Conservation (phyloP, 352 stramenopile genomes). For the Phytopythium mirpurense region DNA sequence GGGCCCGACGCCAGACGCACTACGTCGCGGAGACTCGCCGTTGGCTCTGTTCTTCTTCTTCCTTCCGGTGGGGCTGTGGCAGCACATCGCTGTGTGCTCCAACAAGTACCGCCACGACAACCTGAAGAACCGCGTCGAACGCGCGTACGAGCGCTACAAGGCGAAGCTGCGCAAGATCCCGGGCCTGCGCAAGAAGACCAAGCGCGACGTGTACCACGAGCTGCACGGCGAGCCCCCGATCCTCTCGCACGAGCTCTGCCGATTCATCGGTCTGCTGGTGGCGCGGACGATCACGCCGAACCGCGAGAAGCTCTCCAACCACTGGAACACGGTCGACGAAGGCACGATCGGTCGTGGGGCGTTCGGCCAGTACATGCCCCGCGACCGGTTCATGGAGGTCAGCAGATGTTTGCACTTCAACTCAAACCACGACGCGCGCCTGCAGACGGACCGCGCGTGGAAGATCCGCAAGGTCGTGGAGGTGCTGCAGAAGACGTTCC, state of each 20-base stretch:
- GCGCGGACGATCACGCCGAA: constrained; percentile 10
- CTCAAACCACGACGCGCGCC: constrained; percentile 6
- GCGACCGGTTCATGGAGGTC: constrained; percentile 12
- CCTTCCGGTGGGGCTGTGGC: neutral
- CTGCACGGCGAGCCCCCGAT: neutral
- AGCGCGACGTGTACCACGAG: neutral
- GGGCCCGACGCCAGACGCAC: too few relatives aligned
- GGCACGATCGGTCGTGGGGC: constrained; percentile 8
- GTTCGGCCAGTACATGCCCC: constrained; percentile 8
- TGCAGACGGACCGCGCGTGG: constrained; percentile 8
- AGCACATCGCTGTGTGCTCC: neutral
- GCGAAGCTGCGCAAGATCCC: neutral
- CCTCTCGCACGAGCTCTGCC: constrained; percentile 7
- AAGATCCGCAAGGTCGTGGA: constrained; percentile 17
- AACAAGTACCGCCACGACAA: neutral
- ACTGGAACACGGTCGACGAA: constrained; percentile 10
- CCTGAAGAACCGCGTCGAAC: neutral
- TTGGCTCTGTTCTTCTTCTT: neutral
- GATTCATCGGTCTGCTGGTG: constrained; percentile 7
- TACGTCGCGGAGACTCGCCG: neutral
- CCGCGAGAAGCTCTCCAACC: constrained; percentile 8
- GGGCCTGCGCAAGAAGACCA: neutral
- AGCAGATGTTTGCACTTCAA: constrained; percentile 16
- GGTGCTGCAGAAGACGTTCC: constrained; percentile 13
- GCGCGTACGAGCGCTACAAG: neutral